Conservation (phyloP, 2,329 filamentous ascomycete species). For the Knufia petricola region DNA sequence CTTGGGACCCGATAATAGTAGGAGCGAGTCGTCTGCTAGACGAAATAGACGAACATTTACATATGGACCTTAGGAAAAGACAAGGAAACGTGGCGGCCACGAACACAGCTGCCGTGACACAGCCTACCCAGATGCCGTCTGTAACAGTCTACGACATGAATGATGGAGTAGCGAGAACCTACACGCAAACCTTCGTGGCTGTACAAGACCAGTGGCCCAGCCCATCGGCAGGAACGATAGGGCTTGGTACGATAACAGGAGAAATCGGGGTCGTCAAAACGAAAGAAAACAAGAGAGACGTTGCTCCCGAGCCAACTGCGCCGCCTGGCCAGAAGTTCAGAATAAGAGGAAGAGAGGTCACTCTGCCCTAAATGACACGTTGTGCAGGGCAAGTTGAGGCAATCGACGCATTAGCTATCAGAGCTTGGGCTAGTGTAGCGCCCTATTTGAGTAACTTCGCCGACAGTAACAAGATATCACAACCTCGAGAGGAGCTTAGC, state of each 20-base stretch:
- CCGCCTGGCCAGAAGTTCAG: slow-evolving; percentile 1
- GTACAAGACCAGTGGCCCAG: slow-evolving; percentile 27
- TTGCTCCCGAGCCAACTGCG: slow-evolving; percentile 1
- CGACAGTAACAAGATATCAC: no score
- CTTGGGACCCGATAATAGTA: slow-evolving; percentile 7
- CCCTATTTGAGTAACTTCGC: no score
- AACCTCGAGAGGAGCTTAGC: no score
- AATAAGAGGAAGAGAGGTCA: slow-evolving; percentile 6
- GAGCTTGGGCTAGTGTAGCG: background rate
- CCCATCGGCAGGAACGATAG: slow-evolving; percentile 24
- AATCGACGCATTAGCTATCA: background rate
- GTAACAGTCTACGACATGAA: slow-evolving; percentile 23
- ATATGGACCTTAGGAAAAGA: slow-evolving; percentile 15
- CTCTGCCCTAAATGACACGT: background rate
- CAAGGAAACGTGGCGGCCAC: slow-evolving; percentile 25
- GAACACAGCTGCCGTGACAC: slow-evolving; percentile 20
- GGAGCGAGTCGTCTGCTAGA: slow-evolving; percentile 3
- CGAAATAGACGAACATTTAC: slow-evolving; percentile 7
- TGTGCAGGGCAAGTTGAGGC: background rate
- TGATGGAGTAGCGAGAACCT: slow-evolving; percentile 16
- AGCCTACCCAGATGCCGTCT: slow-evolving; percentile 23
- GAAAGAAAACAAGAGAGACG: slow-evolving; percentile 13
- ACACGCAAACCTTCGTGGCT: slow-evolving; percentile 24
- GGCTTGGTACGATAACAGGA: slow-evolving; percentile 25
- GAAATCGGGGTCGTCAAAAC: slow-evolving; percentile 19